Conservation (phyloP, 306 rosid species). For the Acacia acuminata region DNA sequence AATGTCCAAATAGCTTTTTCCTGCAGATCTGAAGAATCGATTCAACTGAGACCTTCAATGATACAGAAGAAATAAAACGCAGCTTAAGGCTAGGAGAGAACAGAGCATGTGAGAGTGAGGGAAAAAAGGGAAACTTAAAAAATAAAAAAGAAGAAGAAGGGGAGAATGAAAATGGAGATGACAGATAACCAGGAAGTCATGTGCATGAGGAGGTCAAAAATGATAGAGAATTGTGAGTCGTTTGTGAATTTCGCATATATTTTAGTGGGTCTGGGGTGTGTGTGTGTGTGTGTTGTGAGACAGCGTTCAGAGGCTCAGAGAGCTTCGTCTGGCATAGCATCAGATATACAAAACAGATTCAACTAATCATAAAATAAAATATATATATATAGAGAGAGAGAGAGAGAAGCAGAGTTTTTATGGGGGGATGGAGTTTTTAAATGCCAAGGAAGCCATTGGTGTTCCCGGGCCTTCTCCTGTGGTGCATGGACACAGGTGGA, state of each 20-base stretch:
- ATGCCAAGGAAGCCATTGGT: slow-evolving; percentile 30
- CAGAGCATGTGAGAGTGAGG: slow-evolving; percentile 45
- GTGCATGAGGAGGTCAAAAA: slow-evolving; percentile 67
- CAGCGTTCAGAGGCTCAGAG: slow-evolving; percentile 44
- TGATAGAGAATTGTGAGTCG: slow-evolving; percentile 48
- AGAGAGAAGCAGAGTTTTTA: slow-evolving; percentile 23
- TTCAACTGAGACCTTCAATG: slow-evolving; percentile 51
- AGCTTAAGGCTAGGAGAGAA: slow-evolving; percentile 23
- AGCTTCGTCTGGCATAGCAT: slow-evolving; percentile 39
- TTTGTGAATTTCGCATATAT: not conserved
- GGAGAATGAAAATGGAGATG: slow-evolving; percentile 13
- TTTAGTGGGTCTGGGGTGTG: not conserved
- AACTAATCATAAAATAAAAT: slow-evolving; percentile 22
- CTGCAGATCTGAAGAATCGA: slow-evolving; percentile 87
- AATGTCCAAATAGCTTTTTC: slow-evolving; percentile 37
- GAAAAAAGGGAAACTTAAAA: slow-evolving; percentile 34
- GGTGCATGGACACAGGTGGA: slow-evolving; percentile 29
- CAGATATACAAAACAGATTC: slow-evolving; percentile 23
- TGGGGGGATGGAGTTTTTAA: slow-evolving; percentile 33
- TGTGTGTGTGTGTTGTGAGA: slow-evolving; percentile 3
- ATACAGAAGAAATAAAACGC: slow-evolving; percentile 21
- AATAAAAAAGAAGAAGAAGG: not conserved
- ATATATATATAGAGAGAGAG: not conserved
- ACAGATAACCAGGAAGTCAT: slow-evolving; percentile 57
- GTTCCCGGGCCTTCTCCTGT: slow-evolving; percentile 47